Percentiles rank a stretch among this genome's conserved stretches.
Conservation (phyloP, 2,329 filamentous ascomycete genomes). For the Aspergillus versicolor region DNA sequence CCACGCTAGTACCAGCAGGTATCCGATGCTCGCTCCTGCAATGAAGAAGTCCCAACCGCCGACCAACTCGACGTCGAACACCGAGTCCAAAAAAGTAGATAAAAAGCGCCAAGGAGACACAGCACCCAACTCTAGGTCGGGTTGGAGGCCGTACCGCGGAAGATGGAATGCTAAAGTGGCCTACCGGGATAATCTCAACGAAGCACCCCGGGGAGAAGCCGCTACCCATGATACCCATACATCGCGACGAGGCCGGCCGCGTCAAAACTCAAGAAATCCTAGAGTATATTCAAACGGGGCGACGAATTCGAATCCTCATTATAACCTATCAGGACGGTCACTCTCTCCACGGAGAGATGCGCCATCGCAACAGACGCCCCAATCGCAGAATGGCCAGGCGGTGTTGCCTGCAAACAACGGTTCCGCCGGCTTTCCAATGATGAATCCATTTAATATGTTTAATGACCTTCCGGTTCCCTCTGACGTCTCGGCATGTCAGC, state of each 20-base stretch:
- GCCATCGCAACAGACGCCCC: background rate
- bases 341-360: background rate
- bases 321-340: background rate
- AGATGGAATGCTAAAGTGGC: constrained; percentile 20
- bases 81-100: constrained; percentile 3
- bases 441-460: constrained; percentile 12
- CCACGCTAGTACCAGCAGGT: background rate
- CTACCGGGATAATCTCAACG: background rate
- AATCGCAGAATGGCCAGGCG: background rate
- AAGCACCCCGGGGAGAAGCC: background rate
- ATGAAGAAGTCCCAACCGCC: constrained; percentile 11
- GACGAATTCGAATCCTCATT: background rate
- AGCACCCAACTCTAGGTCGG: constrained; percentile 1
- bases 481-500: constrained; percentile 3
- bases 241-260: background rate
- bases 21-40: background rate
- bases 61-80: background rate
- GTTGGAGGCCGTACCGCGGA: constrained; percentile 21
- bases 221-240: background rate
- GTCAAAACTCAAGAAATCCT: background rate
- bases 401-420: background rate
- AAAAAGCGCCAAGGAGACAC: background rate
- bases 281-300: background rate
- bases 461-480: background rate
- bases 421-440: background rate